phyloP scores from a whole-genome alignment of 2,329 filamentous ascomycete genomes.

The Verruconis gallopava region DNA sequence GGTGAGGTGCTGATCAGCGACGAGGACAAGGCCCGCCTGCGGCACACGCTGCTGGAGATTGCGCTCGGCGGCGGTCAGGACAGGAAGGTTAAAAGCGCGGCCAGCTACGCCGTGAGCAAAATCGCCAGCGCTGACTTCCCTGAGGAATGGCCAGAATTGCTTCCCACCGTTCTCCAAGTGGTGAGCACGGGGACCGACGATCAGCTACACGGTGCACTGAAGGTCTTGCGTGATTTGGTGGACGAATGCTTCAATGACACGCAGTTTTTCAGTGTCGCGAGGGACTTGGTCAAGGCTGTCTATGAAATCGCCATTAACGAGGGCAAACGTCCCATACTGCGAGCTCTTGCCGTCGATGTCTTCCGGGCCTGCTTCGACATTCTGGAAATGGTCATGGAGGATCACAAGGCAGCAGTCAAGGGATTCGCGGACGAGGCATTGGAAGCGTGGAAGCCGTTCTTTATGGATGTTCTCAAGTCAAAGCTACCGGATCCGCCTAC shows the following conservation, averaged over 20 bases:
- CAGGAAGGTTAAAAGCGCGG: conserved; percentile 76
- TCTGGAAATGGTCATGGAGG: conserved; percentile 91
- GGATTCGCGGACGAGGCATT: conserved; percentile 80
- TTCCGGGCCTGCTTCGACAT: conserved; percentile 89
- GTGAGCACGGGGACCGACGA: conserved; percentile 63
- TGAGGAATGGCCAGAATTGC: conserved; percentile 82
- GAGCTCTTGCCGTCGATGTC: conserved; percentile 77
- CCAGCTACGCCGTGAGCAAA: conserved; percentile 83
- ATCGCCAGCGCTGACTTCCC: conserved; percentile 90
- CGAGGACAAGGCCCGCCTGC: conserved; percentile 58
- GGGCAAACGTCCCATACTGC: conserved; percentile 58
- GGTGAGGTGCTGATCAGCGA: conserved; percentile 58
- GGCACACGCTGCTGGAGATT: conserved; percentile 62
- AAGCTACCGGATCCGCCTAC: conserved; percentile 50
- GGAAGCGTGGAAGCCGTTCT: conserved; percentile 77
- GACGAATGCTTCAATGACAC: conserved; percentile 89
- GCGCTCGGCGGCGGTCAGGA: conserved; percentile 56
- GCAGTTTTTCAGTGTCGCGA: conserved; percentile 84
- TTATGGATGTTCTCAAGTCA: conserved; percentile 64
- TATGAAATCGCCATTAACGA: conserved; percentile 72
- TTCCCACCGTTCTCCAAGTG: conserved; percentile 65
- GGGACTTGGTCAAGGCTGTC: conserved; percentile 71
- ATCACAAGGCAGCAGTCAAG: conserved; percentile 76
- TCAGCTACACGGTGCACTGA: conserved; percentile 79
- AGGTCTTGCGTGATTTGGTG: conserved; percentile 77